A percentile compares a stretch with the other conserved stretches of the same genome.
phyloP scores from a whole-genome alignment of 192 early-diverging fungal genomes.

The Coemansia asiatica region DNA sequence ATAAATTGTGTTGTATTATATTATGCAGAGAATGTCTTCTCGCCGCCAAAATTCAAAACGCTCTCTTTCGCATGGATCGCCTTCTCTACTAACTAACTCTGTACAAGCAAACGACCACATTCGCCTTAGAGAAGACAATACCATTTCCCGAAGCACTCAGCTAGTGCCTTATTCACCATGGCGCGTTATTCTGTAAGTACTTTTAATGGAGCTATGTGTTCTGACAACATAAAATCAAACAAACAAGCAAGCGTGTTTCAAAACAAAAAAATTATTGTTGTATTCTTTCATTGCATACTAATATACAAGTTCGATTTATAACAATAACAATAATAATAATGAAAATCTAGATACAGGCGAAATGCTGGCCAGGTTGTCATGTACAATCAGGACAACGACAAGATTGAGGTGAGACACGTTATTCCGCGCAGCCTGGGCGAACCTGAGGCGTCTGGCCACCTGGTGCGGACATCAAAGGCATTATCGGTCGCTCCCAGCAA shows the following conservation, averaged over 20 bases:
- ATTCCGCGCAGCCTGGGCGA: constrained; percentile 14
- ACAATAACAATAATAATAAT: too few relatives aligned
- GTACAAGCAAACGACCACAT: background rate
- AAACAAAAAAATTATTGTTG: background rate
- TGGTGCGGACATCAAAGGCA: constrained; percentile 7
- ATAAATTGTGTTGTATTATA: too few relatives aligned
- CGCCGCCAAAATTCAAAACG: constrained; percentile 18
- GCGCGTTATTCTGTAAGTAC: constrained; percentile 50
- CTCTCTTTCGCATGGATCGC: constrained; percentile 29
- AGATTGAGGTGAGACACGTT: constrained; percentile 51
- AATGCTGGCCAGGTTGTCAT: constrained; percentile 61
- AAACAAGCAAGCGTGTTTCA: background rate
- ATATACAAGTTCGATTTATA: too few relatives aligned
- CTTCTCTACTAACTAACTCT: background rate
- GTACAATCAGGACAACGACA: constrained; percentile 62
- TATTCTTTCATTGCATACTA: too few relatives aligned
- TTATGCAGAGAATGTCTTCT: background rate
- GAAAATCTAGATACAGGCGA: constrained; percentile 28
- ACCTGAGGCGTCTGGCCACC: background rate
- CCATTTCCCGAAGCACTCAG: constrained; percentile 24
- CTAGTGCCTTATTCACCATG: constrained; percentile 51
- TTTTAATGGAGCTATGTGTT: background rate
- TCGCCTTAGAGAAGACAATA: background rate
- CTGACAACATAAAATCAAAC: background rate
- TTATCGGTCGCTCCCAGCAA: constrained; percentile 7